Percentiles rank a stretch among this genome's conserved stretches.
These are phyloP conservation scores for Aspergillus arachidicola DNA, from an alignment of 2,329 filamentous ascomycete genomes.

Conservation along the genomic window DNA sequence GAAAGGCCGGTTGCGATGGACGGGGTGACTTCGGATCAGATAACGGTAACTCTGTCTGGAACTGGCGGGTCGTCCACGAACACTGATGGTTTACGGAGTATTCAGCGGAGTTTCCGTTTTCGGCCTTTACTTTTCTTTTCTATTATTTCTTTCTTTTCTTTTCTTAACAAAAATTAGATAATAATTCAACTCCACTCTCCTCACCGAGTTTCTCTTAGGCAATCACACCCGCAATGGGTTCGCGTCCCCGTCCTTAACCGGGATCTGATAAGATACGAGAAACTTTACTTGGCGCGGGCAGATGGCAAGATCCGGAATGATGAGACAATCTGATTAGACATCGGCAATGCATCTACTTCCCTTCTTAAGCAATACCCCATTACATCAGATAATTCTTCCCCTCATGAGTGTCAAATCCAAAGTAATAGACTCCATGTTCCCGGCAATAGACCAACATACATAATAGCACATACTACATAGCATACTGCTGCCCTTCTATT, in stretches of 20 bases:
- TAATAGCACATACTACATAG: not conserved
- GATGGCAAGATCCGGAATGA: not conserved
- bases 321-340: not conserved
- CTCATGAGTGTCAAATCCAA: not conserved
- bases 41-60: constrained; percentile 2
- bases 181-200: not conserved
- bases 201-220: not conserved
- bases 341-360: not conserved
- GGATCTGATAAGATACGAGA: not conserved
- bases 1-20: not conserved
- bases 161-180: no score
- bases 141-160: no score
- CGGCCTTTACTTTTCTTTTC: not conserved
- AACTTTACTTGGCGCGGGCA: not conserved
- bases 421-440: not conserved
- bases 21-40: constrained; percentile 11
- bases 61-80: not conserved
- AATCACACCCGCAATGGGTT: not conserved
- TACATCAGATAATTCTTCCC: not conserved
- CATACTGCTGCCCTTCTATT: not conserved
- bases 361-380: not conserved
- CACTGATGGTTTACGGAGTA: not conserved
- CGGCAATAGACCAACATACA: not conserved
- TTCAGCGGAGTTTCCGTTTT: not conserved
- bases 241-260: not conserved